Evolutionary conservation across 176 grass and related monocot species (phyloP), one percentile per base, ranked within the genome.

Genomic region (Cenchrus fungigraminus): DNA sequence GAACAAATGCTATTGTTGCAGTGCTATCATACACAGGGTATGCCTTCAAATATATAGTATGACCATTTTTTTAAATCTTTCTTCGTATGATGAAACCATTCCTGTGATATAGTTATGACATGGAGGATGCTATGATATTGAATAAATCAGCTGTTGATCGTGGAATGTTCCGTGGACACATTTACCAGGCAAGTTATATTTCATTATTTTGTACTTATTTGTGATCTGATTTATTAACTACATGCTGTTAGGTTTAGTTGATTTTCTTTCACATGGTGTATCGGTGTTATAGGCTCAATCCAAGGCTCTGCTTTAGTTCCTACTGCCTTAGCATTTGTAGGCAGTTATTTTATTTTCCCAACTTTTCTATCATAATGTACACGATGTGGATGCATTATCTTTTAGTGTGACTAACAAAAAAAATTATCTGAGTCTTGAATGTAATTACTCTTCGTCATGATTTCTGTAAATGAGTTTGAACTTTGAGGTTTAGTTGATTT

Each of bases 111-210:
- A 98, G 96, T 71, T 98, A 98, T 86, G 96, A 98, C 82, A 98
- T 98, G 96, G 96, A 98, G 83, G 96, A 95, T 82, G 96, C 96
- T 65, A 98, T 98, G 93, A 95, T 98, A 83, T 87, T 98, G 88
- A 98, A 98, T 79, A 98, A 95, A 92, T 98, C 93, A 68, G 82
- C 96, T 84, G 91, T 98, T 79, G 96, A 98, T 71, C 91, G 93
- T 37, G 96, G 96, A 47, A 89, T 98, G 83, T 92, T 88, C 79
- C 96, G 91, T 76, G 96, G 96, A 50, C 91, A 95, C 71, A 94
- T 98, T 71, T 98, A 91, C 80, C 93, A 98, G 96, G 96, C 93
- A 75, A 80, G 68, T 79, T 82, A 73, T 34, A 42, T 32, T 58
- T 64, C 11, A 53, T n/a, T 54, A 40, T 67, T 75, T 9, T 9